A percentile compares a stretch with the other conserved stretches of the same genome.
Conservation (phyloP, 163 green algal genomes). For the Chlorella variabilis region DNA sequence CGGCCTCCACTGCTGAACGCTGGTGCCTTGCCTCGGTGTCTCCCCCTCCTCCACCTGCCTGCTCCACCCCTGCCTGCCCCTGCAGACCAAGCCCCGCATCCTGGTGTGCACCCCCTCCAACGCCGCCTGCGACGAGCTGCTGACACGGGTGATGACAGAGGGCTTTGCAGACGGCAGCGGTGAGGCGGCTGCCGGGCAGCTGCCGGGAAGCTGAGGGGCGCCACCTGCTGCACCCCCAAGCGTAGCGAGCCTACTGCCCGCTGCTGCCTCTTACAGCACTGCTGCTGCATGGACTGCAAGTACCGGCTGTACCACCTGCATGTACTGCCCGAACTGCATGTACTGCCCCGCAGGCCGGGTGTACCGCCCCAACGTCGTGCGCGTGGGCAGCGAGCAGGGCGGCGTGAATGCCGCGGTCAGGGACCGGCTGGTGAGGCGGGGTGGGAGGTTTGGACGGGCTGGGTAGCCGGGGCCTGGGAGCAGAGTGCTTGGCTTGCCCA, state of each 20-base stretch:
- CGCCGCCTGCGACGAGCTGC: constrained; percentile 94
- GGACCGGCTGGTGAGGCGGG: constrained; percentile 64
- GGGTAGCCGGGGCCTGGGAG: too few relatives aligned
- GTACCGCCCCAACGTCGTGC: constrained; percentile 85
- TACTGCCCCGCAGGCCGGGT: constrained; percentile 47
- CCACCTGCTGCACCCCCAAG: too few relatives aligned
- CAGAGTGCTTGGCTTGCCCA: too few relatives aligned
- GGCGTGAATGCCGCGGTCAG: constrained; percentile 62
- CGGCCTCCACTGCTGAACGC: too few relatives aligned
- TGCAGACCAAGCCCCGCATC: constrained; percentile 68
- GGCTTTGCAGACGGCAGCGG: constrained; percentile 64
- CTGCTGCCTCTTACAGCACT: too few relatives aligned
- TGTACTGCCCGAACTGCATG: not conserved
- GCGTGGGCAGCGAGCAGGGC: constrained; percentile 67
- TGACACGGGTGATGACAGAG: constrained; percentile 80
- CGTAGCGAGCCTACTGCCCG: too few relatives aligned
- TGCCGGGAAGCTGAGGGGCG: too few relatives aligned
- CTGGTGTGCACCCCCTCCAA: constrained; percentile 97
- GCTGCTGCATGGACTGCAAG: too few relatives aligned
- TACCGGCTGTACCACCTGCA: not conserved
- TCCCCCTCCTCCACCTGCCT: not conserved
- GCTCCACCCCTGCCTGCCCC: not conserved
- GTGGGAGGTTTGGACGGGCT: not conserved
- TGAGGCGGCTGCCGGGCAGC: not conserved
- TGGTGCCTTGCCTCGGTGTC: too few relatives aligned